A percentile compares a stretch with the other conserved stretches of the same genome.
These are phyloP conservation scores for Fusarium compactum DNA, from an alignment of 2,329 filamentous ascomycete genomes.

Conservation along the genomic window DNA sequence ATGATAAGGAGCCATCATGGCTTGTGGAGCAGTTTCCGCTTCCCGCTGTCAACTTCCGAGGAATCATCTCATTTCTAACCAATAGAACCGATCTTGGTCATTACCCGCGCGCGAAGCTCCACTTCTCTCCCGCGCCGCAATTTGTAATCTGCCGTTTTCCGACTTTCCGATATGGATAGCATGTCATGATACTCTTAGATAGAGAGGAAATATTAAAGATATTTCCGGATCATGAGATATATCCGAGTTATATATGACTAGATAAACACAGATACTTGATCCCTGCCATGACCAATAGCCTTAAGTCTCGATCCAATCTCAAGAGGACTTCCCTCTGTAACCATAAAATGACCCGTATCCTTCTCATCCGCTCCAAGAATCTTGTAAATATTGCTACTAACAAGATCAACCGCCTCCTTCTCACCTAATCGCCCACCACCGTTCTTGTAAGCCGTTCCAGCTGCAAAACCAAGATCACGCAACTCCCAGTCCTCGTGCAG, in stretches of 20 bases:
- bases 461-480: slow-evolving; percentile 69
- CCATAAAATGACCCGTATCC: slow-evolving; percentile 64
- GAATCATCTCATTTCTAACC: not conserved
- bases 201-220: no score
- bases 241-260: not conserved
- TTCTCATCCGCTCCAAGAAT: slow-evolving; percentile 63
- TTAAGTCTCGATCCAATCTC: slow-evolving; percentile 60
- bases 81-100: slow-evolving; percentile 40
- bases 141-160: slow-evolving; percentile 38
- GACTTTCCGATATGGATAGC: slow-evolving; percentile 11
- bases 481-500: slow-evolving; percentile 73
- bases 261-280: slow-evolving; percentile 28
- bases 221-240: not conserved
- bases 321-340: slow-evolving; percentile 73
- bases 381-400: slow-evolving; percentile 68
- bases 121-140: slow-evolving; percentile 5
- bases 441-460: slow-evolving; percentile 70
- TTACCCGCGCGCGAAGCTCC: slow-evolving; percentile 48
- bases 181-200: not conserved
- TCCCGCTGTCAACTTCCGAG: slow-evolving; percentile 30
- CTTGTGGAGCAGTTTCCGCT: slow-evolving; percentile 33
- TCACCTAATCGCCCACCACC: slow-evolving; percentile 65
- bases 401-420: slow-evolving; percentile 66
- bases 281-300: slow-evolving; percentile 40
- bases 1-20: slow-evolving; percentile 37